Percentiles rank a stretch among this genome's conserved stretches.
Evolutionary conservation across 2,329 filamentous ascomycete species (phyloP).

Genomic region (Botrytis cinerea): DNA sequence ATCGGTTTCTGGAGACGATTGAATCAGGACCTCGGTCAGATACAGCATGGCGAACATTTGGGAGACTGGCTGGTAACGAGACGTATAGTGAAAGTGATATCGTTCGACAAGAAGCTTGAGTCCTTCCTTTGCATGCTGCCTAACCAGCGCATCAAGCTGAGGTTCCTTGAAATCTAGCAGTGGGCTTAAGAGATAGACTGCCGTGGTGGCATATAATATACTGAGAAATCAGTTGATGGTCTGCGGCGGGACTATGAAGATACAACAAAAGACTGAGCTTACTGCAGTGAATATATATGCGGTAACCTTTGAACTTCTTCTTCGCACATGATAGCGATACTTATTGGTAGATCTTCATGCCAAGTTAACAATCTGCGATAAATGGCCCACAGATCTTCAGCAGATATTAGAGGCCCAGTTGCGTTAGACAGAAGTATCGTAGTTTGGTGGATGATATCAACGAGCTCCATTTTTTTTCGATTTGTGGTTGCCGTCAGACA

Average conservation of each 20-base stretch:
- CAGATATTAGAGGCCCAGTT: slow-evolving; percentile 28
- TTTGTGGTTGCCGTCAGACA: slow-evolving; percentile 39
- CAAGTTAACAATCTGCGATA: slow-evolving; percentile 39
- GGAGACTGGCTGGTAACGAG: slow-evolving; percentile 41
- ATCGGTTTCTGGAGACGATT: slow-evolving; percentile 37
- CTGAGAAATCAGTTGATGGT: slow-evolving; percentile 32
- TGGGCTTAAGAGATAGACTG: slow-evolving; percentile 41
- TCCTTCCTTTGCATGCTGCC: slow-evolving; percentile 41
- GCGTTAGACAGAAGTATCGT: slow-evolving; percentile 35
- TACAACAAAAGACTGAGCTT: slow-evolving; percentile 26
- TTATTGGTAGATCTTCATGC: slow-evolving; percentile 36
- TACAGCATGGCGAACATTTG: slow-evolving; percentile 43
- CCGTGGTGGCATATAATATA: slow-evolving; percentile 39
- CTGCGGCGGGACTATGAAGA: neutral
- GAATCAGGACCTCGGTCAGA: slow-evolving; percentile 39
- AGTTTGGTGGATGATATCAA: slow-evolving; percentile 37
- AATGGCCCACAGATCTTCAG: slow-evolving; percentile 34
- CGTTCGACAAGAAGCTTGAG: slow-evolving; percentile 39
- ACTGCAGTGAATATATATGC: slow-evolving; percentile 42
- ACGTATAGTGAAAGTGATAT: slow-evolving; percentile 38
- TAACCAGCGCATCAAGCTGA: slow-evolving; percentile 36
- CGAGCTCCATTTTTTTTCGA: slow-evolving; percentile 39
- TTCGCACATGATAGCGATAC: slow-evolving; percentile 33
- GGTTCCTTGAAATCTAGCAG: slow-evolving; percentile 36
- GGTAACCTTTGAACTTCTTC: slow-evolving; percentile 35